Base-by-base conservation (phyloP, 345 rosid species). In the Citrus mangshanensis region DNA sequence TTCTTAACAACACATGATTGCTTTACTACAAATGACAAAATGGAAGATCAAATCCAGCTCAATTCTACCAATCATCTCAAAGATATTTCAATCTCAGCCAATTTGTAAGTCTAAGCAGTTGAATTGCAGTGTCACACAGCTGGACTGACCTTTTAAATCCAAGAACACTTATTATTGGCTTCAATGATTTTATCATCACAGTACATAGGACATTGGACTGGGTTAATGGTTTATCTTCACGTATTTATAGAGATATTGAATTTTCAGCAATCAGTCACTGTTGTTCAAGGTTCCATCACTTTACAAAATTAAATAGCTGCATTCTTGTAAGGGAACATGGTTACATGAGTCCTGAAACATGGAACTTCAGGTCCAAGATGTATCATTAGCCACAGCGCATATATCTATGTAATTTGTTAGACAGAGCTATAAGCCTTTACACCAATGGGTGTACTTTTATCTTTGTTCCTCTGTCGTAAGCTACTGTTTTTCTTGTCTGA, bases 371-470 rank as follows among this genome's bases (percentile, higher is more conserved):
- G 9, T 59, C 27, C 10, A 6, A 34, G 42, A 34, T 65, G 42
- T 38, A 21, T 65, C 49, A 56, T 38, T 24, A 12, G 34, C 34
- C 37, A 32, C 35, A 4, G 14, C 9, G 4, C 4, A 7, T 8
- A 24, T 42, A 21, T 27, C 13, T 24, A 16, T 13, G 14, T 74
- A 27, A 18, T 6, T 70, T 70, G 75, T 40, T 37, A 4, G 25
- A 42, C 7, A 25, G 56, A 58, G 75, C 80, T 42, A n/a, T 6
- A 22, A 14, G 60, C 19, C 59, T 30, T 22, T 19, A 6, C 49
- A 28, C 40, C 60, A 70, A 79, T 82, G 82, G 65, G 66, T 46
- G 14, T 24, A 32, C 14, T 69, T 65, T 37, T 62, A 46, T 24
- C 46, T 14, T 4, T 35, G 38, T 9, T 81, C 16, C 9, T 40